Conservation (phyloP, 2,329 filamentous ascomycete genomes). For the Chaetomium sp. region DNA sequence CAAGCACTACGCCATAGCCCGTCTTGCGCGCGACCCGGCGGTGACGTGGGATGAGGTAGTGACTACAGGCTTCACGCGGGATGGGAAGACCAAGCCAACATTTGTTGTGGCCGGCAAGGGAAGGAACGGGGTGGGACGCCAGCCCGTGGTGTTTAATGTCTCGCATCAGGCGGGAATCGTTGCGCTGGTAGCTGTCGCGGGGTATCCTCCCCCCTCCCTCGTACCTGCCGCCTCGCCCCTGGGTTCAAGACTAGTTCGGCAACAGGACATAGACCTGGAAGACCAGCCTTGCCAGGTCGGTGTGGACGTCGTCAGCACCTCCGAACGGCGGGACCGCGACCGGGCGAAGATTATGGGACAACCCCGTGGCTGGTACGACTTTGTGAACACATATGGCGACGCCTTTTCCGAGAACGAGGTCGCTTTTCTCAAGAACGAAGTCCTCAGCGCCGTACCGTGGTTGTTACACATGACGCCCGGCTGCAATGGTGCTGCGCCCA, state of each 20-base stretch:
- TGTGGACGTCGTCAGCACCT: constrained; percentile 69
- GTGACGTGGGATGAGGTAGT: background rate
- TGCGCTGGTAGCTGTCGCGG: constrained; percentile 51
- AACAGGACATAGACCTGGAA: background rate
- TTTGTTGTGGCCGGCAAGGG: constrained; percentile 44
- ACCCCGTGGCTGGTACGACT: constrained; percentile 54
- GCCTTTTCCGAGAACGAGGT: constrained; percentile 61
- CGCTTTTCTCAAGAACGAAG: constrained; percentile 50
- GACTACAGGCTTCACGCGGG: constrained; percentile 33
- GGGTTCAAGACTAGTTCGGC: background rate
- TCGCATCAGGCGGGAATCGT: constrained; percentile 74
- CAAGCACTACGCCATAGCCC: constrained; percentile 63
- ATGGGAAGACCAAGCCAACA: constrained; percentile 42
- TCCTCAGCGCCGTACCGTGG: constrained; percentile 18
- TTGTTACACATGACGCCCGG: background rate
- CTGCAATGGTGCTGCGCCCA: constrained; percentile 19
- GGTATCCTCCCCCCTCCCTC: constrained; percentile 32
- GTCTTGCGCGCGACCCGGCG: constrained; percentile 36
- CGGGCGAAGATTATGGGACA: constrained; percentile 42
- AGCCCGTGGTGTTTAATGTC: constrained; percentile 63
- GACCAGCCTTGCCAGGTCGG: constrained; percentile 45
- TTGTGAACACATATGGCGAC: constrained; percentile 65
- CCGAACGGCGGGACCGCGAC: constrained; percentile 61
- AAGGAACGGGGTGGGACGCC: constrained; percentile 18
- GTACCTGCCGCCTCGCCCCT: background rate